These are phyloP conservation scores for Multifurca ochricompacta DNA, from an alignment of 768 basidiomycete genomes.

Conservation along the genomic window DNA sequence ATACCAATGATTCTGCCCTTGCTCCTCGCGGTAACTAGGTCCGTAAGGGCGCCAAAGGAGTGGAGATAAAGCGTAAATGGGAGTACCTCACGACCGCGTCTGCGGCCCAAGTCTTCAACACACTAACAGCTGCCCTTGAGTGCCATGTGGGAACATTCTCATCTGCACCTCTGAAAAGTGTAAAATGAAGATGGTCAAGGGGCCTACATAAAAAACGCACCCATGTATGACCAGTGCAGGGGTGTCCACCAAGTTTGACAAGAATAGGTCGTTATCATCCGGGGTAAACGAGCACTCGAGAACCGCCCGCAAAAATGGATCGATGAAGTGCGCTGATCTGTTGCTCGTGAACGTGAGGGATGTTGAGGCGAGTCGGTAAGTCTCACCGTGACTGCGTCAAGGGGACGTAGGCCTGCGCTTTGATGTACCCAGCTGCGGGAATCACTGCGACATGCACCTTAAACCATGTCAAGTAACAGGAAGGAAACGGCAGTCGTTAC, in stretches of 20 bases:
- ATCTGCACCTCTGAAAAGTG: constrained; percentile 54
- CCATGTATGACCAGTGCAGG: constrained; percentile 76
- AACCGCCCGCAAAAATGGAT: constrained; percentile 64
- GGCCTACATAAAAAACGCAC: constrained; percentile 32
- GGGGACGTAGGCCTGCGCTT: constrained; percentile 81
- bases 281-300: constrained; percentile 68
- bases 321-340: constrained; percentile 68
- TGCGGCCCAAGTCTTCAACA: constrained; percentile 51
- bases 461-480: neutral
- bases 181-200: neutral
- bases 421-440: constrained; percentile 77
- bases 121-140: constrained; percentile 53
- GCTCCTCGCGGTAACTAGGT: constrained; percentile 53
- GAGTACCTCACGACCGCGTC: constrained; percentile 47
- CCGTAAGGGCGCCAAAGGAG: neutral
- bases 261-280: constrained; percentile 83
- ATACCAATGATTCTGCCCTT: constrained; percentile 66
- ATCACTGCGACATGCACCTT: constrained; percentile 37
- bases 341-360: neutral
- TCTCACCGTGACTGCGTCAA: constrained; percentile 53
- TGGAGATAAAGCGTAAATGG: neutral
- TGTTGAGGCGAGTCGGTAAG: neutral
- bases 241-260: constrained; percentile 65
- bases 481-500: constrained; percentile 31
- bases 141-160: constrained; percentile 88